A percentile compares a stretch with the other conserved stretches of the same genome.
phyloP scores from a whole-genome alignment of 495 filamentous ascomycete genomes.

The Delitschia confertaspora region DNA sequence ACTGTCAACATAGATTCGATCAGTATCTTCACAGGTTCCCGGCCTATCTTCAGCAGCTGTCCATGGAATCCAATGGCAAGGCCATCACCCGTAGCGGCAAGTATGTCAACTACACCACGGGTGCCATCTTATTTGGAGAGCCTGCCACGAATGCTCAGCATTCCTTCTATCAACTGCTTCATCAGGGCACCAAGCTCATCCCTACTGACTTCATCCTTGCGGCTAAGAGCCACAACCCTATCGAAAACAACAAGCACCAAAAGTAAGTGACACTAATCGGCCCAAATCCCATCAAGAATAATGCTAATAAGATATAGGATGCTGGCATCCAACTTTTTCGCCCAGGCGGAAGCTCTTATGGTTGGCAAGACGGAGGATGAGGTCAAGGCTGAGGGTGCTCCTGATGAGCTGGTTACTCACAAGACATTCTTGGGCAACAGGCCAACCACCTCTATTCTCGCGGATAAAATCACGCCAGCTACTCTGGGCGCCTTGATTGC shows the following conservation, averaged over 20 bases:
- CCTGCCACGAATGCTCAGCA: constrained; percentile 98
- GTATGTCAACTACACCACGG: constrained; percentile 94
- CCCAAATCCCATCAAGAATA: too few species aligned
- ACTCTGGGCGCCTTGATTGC: constrained; percentile 92
- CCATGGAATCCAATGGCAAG: constrained; percentile 99
- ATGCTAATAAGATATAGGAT: too few species aligned
- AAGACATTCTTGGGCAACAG: constrained; percentile 98
- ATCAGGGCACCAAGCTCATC: constrained; percentile 98
- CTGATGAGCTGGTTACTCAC: constrained; percentile 82
- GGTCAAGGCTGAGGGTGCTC: constrained; percentile 79
- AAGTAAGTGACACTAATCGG: constrained; percentile 45
- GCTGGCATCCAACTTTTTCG: constrained; percentile 97
- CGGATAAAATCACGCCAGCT: constrained; percentile 86
- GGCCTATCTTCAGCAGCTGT: constrained; percentile 96
- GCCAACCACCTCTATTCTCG: constrained; percentile 89
- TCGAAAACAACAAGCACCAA: constrained; percentile 85
- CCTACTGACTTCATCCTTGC: constrained; percentile 96
- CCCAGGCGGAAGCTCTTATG: constrained; percentile 96
- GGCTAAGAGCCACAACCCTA: constrained; percentile 90
- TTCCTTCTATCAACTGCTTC: constrained; percentile 98
- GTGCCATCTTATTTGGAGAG: constrained; percentile 90
- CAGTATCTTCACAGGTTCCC: constrained; percentile 99
- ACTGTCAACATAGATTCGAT: constrained; percentile 58
- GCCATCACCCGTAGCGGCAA: constrained; percentile 83
- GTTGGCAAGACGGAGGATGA: constrained; percentile 89